These are phyloP conservation scores for Aspergillus bombycis DNA, from an alignment of 2,329 filamentous ascomycete genomes.

Conservation along the genomic window DNA sequence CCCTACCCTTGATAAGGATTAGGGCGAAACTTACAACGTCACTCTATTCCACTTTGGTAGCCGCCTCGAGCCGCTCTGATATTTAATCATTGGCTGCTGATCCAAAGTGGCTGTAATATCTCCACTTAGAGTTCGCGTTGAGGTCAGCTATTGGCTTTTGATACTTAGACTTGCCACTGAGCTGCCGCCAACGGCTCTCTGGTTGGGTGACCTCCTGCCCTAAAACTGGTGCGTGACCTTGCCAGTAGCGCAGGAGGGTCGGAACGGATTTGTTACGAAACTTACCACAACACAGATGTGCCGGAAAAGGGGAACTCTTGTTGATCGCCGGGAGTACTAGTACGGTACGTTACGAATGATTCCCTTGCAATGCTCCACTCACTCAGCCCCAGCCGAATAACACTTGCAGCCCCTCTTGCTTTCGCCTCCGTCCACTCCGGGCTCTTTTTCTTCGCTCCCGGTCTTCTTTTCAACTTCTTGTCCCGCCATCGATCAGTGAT, in stretches of 20 bases:
- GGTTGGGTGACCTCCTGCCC: constrained; percentile 21
- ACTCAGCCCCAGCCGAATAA: constrained; percentile 33
- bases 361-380: constrained; percentile 23
- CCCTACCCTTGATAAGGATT: constrained; percentile 14
- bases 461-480: constrained; percentile 29
- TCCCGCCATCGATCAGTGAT: constrained; percentile 29
- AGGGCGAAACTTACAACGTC: constrained; percentile 18
- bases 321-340: not conserved
- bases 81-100: constrained; percentile 13
- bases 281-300: constrained; percentile 10
- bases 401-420: constrained; percentile 32
- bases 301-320: constrained; percentile 1
- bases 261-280: constrained; percentile 16
- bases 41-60: constrained; percentile 18
- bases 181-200: constrained; percentile 18
- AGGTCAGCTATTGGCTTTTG: constrained; percentile 16
- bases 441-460: constrained; percentile 24
- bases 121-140: constrained; percentile 10
- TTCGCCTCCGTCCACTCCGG: constrained; percentile 31
- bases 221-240: constrained; percentile 28
- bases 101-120: constrained; percentile 17
- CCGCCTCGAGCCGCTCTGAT: constrained; percentile 12
- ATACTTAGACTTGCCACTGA: constrained; percentile 23
- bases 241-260: constrained; percentile 17
- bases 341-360: constrained; percentile 10